phyloP scores from a whole-genome alignment of 192 early-diverging fungal genomes.

The Coemansia sp. region DNA sequence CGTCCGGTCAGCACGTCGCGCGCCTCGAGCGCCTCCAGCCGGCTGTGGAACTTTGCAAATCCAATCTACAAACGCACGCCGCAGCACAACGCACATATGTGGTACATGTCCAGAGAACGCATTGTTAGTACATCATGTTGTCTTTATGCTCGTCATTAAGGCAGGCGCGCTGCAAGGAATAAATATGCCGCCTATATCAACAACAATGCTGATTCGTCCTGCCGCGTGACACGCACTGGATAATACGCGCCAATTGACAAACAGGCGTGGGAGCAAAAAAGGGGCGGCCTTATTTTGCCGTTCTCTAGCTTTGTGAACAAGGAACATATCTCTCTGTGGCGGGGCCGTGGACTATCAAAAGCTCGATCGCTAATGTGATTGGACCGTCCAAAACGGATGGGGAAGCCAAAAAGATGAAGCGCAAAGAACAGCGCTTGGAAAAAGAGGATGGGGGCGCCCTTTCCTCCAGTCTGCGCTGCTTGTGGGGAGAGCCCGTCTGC shows the following conservation, averaged over 20 bases:
- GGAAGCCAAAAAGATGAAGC: conserved; percentile 5
- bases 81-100: neutral
- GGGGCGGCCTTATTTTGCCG: neutral
- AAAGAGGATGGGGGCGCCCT: neutral
- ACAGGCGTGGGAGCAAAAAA: neutral
- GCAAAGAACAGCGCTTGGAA: neutral
- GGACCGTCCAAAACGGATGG: conserved; percentile 10
- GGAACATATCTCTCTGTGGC: neutral
- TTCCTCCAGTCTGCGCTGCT: neutral
- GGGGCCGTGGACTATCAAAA: conserved; percentile 15
- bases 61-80: conserved; percentile 66
- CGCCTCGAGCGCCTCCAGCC: conserved; percentile 88
- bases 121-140: conserved; percentile 1
- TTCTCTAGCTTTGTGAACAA: conserved; percentile 1
- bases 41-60: conserved; percentile 94
- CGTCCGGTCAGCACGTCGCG: conserved; percentile 88
- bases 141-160: conserved; percentile 8
- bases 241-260: neutral
- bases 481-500: too few species aligned
- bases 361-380: conserved; percentile 15
- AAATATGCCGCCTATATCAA: neutral
- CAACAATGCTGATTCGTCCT: neutral
- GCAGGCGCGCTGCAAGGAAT: conserved; percentile 1
- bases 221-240: neutral
- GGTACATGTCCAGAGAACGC: neutral